Percentiles rank a stretch among this genome's conserved stretches.
Conservation (phyloP, 202 grass and related monocot genomes). For the Panicum hallii region DNA sequence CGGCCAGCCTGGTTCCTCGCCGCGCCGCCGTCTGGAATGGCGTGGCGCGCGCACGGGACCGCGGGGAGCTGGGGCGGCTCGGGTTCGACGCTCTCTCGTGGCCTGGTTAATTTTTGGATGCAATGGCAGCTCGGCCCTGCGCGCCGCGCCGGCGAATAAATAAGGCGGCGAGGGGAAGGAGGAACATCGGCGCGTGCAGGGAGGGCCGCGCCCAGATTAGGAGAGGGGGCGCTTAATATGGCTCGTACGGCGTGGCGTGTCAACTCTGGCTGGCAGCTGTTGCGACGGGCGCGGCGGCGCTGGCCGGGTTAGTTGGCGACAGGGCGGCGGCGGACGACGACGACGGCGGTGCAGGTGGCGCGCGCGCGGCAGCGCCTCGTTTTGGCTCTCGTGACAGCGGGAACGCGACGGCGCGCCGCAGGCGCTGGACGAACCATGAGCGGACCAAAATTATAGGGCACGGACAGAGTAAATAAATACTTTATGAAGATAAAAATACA, state of each 20-base stretch:
- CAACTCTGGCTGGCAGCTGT: background rate
- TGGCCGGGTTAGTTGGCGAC: background rate
- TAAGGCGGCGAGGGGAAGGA: background rate
- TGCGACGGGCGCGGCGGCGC: background rate
- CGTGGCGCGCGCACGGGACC: background rate
- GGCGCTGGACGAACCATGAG: no score
- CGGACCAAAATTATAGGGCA: no score
- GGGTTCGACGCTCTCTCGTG: background rate
- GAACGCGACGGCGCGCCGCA: background rate
- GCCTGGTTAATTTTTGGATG: background rate
- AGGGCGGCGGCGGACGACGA: background rate
- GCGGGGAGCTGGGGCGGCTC: background rate
- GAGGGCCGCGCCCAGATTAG: background rate
- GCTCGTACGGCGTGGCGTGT: conserved; percentile 6
- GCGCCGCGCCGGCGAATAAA: background rate
- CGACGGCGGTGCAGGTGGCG: background rate
- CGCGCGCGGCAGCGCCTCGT: background rate
- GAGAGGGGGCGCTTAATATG: background rate
- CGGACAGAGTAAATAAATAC: background rate
- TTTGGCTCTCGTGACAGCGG: background rate
- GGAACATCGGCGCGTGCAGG: background rate
- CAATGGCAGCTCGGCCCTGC: conserved; percentile 2
- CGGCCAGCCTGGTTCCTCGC: background rate
- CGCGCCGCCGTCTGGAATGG: background rate
- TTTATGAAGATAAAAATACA: background rate